phyloP scores from a whole-genome alignment of 2,329 filamentous ascomycete species.

The Hymenotorrendiella dingleyae region DNA sequence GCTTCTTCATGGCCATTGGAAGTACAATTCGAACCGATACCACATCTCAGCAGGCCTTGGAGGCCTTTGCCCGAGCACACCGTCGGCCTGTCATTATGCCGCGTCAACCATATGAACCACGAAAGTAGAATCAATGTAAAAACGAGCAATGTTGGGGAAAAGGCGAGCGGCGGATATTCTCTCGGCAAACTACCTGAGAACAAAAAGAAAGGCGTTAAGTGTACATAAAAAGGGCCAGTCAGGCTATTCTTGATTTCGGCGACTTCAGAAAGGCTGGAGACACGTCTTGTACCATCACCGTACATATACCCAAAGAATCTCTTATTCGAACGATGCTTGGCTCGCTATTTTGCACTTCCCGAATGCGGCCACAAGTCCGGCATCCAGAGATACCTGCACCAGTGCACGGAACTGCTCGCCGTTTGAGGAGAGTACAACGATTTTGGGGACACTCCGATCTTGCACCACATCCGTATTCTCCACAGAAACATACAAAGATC shows the following conservation, averaged over 20 bases:
- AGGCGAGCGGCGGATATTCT: too few relatives aligned
- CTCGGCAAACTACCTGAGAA: too few relatives aligned
- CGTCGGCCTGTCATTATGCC: conserved; percentile 65
- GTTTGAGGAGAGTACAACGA: too few relatives aligned
- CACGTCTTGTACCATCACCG: background rate
- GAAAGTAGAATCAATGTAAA: conserved; percentile 5
- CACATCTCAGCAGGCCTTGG: conserved; percentile 63
- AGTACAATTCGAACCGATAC: conserved; percentile 89
- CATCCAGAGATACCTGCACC: too few relatives aligned
- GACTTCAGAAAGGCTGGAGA: background rate
- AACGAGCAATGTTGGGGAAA: background rate
- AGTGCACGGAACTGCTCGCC: too few relatives aligned
- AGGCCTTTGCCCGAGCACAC: conserved; percentile 70
- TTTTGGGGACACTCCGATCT: too few relatives aligned
- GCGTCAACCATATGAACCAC: conserved; percentile 20
- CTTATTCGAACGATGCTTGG: too few relatives aligned
- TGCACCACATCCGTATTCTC: too few relatives aligned
- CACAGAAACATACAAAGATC: too few relatives aligned
- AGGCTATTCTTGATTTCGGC: background rate
- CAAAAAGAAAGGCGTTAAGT: background rate
- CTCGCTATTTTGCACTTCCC: too few relatives aligned
- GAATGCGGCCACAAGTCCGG: too few relatives aligned
- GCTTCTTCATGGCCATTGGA: conserved; percentile 98
- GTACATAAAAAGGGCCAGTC: background rate
- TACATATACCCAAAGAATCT: background rate